These are phyloP conservation scores for Inonotus obliquus DNA, from an alignment of 1,284 basidiomycete species.

Conservation along the genomic window DNA sequence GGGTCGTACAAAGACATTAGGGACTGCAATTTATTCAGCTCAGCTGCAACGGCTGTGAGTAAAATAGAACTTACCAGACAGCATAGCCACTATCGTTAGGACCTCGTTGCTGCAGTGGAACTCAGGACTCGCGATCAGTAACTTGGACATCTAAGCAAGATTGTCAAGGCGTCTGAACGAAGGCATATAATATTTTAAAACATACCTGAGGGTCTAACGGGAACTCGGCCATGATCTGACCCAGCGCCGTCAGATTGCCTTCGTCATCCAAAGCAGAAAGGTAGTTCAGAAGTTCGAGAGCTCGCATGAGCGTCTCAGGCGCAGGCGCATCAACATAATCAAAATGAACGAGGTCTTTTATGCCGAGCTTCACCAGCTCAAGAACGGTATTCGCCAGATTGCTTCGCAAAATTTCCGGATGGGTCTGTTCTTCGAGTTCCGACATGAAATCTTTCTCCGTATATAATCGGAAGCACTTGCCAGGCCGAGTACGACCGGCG, in stretches of 20 bases:
- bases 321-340: slow-evolving; percentile 97
- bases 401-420: slow-evolving; percentile 92
- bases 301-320: slow-evolving; percentile 97
- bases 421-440: slow-evolving; percentile 93
- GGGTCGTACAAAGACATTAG: slow-evolving; percentile 92
- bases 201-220: slow-evolving; percentile 91
- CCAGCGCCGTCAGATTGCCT: slow-evolving; percentile 85
- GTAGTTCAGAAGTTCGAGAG: slow-evolving; percentile 92
- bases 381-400: slow-evolving; percentile 94
- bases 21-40: slow-evolving; percentile 48
- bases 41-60: not conserved
- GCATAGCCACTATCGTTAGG: slow-evolving; percentile 92
- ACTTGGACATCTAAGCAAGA: slow-evolving; percentile 71
- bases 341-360: slow-evolving; percentile 88
- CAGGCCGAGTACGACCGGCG: slow-evolving; percentile 92
- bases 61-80: slow-evolving; percentile 58
- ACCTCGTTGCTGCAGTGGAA: slow-evolving; percentile 97
- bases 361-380: slow-evolving; percentile 90
- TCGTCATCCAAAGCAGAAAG: slow-evolving; percentile 93
- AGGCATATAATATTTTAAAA: not conserved
- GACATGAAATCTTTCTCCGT: slow-evolving; percentile 97
- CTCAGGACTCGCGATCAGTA: slow-evolving; percentile 91
- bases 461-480: slow-evolving; percentile 96
- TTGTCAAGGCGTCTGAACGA: slow-evolving; percentile 3
- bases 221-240: slow-evolving; percentile 95